A percentile compares a stretch with the other conserved stretches of the same genome.
phyloP scores from a whole-genome alignment of 352 stramenopile species.

The Poterioochromonas sp. region DNA sequence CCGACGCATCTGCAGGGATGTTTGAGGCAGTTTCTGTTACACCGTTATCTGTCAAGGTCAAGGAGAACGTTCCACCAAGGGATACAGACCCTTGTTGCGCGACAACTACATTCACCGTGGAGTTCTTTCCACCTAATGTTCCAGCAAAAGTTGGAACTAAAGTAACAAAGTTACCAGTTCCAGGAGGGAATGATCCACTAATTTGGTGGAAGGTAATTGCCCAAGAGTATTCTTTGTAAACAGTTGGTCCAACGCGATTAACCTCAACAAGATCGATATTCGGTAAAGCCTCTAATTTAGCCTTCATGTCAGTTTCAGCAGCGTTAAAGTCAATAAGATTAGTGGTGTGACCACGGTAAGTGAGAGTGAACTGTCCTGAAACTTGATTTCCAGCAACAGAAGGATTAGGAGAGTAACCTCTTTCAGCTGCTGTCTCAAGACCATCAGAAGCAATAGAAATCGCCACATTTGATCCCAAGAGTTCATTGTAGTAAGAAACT shows the following conservation, averaged over 20 bases:
- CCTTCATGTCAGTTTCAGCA: conserved; percentile 78
- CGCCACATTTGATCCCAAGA: conserved; percentile 71
- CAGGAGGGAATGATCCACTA: conserved; percentile 72
- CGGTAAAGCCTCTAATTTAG: conserved; percentile 72
- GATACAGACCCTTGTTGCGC: conserved; percentile 28
- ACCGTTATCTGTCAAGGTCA: conserved; percentile 33
- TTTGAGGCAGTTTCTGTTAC: conserved; percentile 7
- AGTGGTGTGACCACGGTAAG: conserved; percentile 71
- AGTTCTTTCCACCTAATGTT: conserved; percentile 31
- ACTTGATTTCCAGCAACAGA: conserved; percentile 76
- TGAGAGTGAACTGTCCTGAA: conserved; percentile 70
- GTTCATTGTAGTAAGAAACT: background rate
- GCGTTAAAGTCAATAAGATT: conserved; percentile 77
- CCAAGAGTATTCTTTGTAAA: conserved; percentile 79
- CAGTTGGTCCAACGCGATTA: conserved; percentile 59
- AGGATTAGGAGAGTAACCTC: conserved; percentile 44
- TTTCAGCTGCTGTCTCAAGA: conserved; percentile 35
- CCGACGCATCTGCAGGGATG: conserved; percentile 40
- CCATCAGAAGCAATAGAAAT: conserved; percentile 67
- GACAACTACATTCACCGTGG: background rate
- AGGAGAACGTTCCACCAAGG: conserved; percentile 40
- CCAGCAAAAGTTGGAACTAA: background rate
- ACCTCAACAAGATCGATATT: conserved; percentile 82
- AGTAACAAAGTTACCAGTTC: conserved; percentile 5
- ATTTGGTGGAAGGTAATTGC: conserved; percentile 81